Conservation (phyloP, 2,329 filamentous ascomycete genomes). For the Aspergillus nomiae region DNA sequence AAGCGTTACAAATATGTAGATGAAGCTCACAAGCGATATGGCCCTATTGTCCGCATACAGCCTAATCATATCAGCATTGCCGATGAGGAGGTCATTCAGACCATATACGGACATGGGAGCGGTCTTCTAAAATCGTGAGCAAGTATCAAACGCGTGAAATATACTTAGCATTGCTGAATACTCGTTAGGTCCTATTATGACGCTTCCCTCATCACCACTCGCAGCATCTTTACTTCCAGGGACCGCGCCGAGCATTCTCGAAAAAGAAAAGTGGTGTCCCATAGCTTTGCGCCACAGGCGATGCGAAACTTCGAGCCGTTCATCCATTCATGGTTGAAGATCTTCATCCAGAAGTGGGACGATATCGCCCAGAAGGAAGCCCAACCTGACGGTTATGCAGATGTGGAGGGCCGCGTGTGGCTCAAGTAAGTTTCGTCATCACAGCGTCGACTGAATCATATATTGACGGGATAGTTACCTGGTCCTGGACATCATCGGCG, state of each 20-base stretch:
- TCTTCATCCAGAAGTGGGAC: neutral
- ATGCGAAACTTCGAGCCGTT: neutral
- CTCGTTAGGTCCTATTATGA: neutral
- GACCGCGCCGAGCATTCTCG: neutral
- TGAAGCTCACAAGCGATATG: neutral
- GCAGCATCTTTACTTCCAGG: neutral
- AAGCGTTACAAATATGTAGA: neutral
- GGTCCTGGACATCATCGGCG: neutral
- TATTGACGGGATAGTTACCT: neutral
- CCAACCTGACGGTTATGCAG: neutral
- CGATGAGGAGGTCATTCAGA: neutral
- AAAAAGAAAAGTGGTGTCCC: neutral
- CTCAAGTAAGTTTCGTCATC: neutral
- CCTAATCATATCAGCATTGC: neutral
- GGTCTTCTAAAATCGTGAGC: neutral
- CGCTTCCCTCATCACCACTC: neutral
- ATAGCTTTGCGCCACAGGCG: neutral
- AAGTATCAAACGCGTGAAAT: neutral
- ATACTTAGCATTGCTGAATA: neutral
- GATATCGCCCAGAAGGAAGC: neutral
- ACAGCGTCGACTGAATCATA: neutral
- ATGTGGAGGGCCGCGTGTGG: neutral
- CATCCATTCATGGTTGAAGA: neutral
- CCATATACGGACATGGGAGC: neutral
- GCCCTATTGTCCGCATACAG: neutral